Base-by-base conservation (phyloP, 2,329 filamentous ascomycete genomes). In the Botryotinia globosa region DNA sequence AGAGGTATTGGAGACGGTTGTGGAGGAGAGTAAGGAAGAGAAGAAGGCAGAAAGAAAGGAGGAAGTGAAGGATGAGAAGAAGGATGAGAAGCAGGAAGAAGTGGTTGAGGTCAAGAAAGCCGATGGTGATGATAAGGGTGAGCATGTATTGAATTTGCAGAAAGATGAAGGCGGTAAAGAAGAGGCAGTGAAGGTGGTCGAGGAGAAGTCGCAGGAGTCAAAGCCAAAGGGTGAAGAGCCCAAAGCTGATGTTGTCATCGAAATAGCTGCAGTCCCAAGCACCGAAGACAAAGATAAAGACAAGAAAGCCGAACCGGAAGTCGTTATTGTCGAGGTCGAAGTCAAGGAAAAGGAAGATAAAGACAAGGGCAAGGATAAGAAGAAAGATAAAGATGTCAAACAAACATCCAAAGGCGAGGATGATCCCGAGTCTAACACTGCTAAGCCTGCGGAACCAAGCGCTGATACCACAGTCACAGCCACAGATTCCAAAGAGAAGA, bases 31-130 rank as follows among this genome's bases (percentile, higher is more conserved):
- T 29, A 65, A 42, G 58, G 62, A 42, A 3, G 37, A 62, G 7
- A 66, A 54, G 25, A n/a, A n/a, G 48, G 48, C 48, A 54, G 48
- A 62, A 18, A 62, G n/a, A 10, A 44, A 32, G 29, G 51, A 29
- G 25, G n/a, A 18, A 54, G 32, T 29, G 4, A n/a, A 44, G 3
- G 42, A 56, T 5, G 73, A 66, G 64, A 56, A 73, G 34, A 14
- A 22, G 2, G 42, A 56, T 5, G 73, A 66, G 64, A 56, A 72
- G 34, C 9, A 22, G 2, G 67, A 67, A 37, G 59, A 74, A 18
- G 61, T 68, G 22, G 45, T 25, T 18, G 75, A 72, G 48, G 58
- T 70, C 34, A 74, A 75, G 68, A 73, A 74, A 58, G 44, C 42
- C 20, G 67, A 71, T 42, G 73, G 54, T 58, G 48, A 25, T 22